Percentiles rank a stretch among this genome's conserved stretches.
Evolutionary conservation across 306 rosid genomes (phyloP).

Genomic region (Clitoria ternatea): DNA sequence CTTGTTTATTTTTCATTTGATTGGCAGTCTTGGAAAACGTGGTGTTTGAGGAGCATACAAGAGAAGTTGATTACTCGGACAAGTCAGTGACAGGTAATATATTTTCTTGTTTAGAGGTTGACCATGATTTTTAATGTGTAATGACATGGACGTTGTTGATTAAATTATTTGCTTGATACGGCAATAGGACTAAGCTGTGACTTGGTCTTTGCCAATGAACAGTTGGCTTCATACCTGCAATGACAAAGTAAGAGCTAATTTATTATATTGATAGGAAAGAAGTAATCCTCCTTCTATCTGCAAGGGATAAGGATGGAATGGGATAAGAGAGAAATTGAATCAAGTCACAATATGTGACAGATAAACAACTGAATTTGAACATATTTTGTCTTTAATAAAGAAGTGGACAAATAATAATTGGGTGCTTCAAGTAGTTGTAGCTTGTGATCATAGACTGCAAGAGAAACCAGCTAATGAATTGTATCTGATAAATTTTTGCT

Average conservation of each 20-base stretch:
- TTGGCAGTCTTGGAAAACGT: slow-evolving; percentile 80
- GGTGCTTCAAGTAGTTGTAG: background rate
- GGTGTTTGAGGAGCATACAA: slow-evolving; percentile 76
- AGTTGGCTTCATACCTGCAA: slow-evolving; percentile 13
- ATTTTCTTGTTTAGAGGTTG: slow-evolving; percentile 6
- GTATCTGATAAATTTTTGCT: background rate
- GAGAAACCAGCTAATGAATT: background rate
- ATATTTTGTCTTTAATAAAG: slow-evolving; percentile 1
- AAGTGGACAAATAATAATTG: background rate
- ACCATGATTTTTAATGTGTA: background rate
- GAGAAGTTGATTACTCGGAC: slow-evolving; percentile 81
- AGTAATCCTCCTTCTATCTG: background rate
- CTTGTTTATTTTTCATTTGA: background rate
- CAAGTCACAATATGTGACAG: background rate
- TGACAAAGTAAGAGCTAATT: slow-evolving; percentile 7
- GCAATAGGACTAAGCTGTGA: background rate
- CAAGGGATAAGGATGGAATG: slow-evolving; percentile 21
- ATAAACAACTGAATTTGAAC: slow-evolving; percentile 6
- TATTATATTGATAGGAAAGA: background rate
- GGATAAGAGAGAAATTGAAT: slow-evolving; percentile 12
- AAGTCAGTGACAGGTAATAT: slow-evolving; percentile 75
- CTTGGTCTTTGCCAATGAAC: slow-evolving; percentile 9
- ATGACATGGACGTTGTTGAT: slow-evolving; percentile 21
- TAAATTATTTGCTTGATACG: slow-evolving; percentile 2
- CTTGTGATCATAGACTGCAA: background rate